Evolutionary conservation across 371 early-diverging fungal species (phyloP).

Genomic region (Apophysomyces elegans): DNA sequence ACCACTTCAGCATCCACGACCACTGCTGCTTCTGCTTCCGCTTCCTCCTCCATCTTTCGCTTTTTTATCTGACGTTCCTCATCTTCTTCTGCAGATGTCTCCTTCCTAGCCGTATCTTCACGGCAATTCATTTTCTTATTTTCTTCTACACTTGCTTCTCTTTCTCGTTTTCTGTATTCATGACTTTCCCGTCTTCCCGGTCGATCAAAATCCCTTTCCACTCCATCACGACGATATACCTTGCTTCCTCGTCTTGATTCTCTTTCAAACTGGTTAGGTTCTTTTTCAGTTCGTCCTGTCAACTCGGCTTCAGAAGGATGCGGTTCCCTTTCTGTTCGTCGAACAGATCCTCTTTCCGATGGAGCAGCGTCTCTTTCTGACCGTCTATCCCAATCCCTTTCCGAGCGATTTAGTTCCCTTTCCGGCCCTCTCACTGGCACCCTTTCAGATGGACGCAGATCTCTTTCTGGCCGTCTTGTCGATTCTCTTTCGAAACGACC

Average conservation of each 20-base stretch:
- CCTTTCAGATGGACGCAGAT: background rate
- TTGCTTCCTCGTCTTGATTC: no score
- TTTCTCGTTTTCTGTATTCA: conserved; percentile 7
- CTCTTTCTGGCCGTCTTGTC: background rate
- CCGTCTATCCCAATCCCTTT: background rate
- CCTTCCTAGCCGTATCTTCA: background rate
- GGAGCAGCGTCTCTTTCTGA: background rate
- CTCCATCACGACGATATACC: background rate
- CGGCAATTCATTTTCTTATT: background rate
- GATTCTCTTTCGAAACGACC: no score
- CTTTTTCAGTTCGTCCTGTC: no score
- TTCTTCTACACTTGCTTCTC: background rate
- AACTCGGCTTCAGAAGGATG: no score
- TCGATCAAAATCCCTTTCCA: background rate
- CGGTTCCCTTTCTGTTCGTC: background rate
- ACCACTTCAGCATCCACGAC: conserved; percentile 14
- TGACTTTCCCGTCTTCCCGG: background rate
- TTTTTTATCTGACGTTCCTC: conserved; percentile 6
- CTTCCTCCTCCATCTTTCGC: conserved; percentile 16
- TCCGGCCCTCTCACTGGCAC: background rate
- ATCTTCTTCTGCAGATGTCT: background rate
- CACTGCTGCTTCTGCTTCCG: background rate
- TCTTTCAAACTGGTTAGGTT: no score
- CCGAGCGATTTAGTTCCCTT: background rate
- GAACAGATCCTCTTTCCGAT: background rate